Conservation (phyloP, 176 grass and related monocot species). For the Cocos nucifera region DNA sequence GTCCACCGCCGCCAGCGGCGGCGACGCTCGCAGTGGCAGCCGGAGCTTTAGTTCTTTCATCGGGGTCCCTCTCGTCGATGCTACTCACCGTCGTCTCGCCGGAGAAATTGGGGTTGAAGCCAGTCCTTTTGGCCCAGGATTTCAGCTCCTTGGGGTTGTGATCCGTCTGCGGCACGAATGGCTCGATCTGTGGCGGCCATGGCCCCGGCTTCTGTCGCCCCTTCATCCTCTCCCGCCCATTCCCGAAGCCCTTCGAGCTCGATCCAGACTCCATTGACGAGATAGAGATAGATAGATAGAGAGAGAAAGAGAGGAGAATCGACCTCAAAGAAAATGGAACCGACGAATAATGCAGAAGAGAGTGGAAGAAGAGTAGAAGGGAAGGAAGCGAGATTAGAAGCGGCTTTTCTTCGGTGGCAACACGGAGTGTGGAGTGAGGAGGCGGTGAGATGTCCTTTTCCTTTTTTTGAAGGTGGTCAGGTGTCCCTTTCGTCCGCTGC, state of each 20-base stretch:
- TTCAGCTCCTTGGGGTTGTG: constrained; percentile 76
- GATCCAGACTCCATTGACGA: constrained; percentile 15
- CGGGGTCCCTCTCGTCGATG: not conserved
- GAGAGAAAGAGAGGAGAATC: not conserved
- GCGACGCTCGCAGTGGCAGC: constrained; percentile 5
- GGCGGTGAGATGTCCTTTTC: constrained; percentile 41
- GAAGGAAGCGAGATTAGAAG: not conserved
- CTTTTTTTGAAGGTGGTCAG: constrained; percentile 11
- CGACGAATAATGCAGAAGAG: not conserved
- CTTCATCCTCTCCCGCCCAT: not conserved
- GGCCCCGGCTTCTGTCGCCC: constrained; percentile 18
- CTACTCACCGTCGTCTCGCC: constrained; percentile 33
- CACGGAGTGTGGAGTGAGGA: constrained; percentile 10
- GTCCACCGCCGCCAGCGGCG: not conserved
- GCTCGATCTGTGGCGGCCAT: constrained; percentile 44
- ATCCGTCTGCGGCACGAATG: constrained; percentile 53
- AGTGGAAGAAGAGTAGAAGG: constrained; percentile 5
- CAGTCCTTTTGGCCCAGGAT: constrained; percentile 85
- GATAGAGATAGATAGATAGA: too few species aligned
- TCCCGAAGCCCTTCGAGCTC: constrained; percentile 12
- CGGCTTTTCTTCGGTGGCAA: not conserved
- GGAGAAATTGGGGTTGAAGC: constrained; percentile 61
- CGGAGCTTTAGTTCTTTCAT: not conserved
- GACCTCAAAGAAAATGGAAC: not conserved
- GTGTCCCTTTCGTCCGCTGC: not conserved